Base-by-base conservation (phyloP, 2,329 filamentous ascomycete genomes). In the Myriangium duriaei region DNA sequence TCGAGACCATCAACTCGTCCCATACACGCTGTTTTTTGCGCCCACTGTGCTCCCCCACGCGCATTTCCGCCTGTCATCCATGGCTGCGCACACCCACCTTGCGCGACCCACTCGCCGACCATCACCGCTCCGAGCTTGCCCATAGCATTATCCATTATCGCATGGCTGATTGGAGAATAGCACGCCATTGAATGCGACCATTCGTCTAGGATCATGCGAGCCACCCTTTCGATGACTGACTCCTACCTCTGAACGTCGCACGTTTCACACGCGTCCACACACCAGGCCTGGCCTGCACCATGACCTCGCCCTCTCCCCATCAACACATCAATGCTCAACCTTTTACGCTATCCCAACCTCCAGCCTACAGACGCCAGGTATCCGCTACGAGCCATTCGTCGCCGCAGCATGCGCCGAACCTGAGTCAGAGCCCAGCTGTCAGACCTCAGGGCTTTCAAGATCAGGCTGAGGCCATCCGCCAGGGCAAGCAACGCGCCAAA, bases 401-500 rank as follows among this genome's bases (percentile, higher is more conserved):
- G 16, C 30, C 32, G 19, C 39, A 40, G 9, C 32, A 35, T n/a
- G 39, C 36, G 13, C 33, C 35, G 18, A 40, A 35, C 15, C 35
- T 40, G 13, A 32, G 40, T 24, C 31, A 34, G 29, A 40, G 38
- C 10, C 39, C 32, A 19, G 34, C 39, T 5, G 17, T 28, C 28
- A 26, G 21, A 14, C 39, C 31, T 7, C 39, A 30, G n/a, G 33
- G 29, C 32, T 37, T 35, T 13, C 34, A 45, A 11, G 48, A 54
- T 39, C 45, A 46, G 28, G 53, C 51, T 47, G 64, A 69, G 55
- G 54, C 61, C 38, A 72, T 76, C 40, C 62, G 64, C 38, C 70
- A 74, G 54, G 69, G 68, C 38, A 77, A 77, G 50, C 68, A 74
- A 50, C 72, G 68, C 53, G 71, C 72, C 33, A 74, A 71, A 55